Base-by-base conservation (phyloP, 2,329 filamentous ascomycete species). In the Cercospora sp. region DNA sequence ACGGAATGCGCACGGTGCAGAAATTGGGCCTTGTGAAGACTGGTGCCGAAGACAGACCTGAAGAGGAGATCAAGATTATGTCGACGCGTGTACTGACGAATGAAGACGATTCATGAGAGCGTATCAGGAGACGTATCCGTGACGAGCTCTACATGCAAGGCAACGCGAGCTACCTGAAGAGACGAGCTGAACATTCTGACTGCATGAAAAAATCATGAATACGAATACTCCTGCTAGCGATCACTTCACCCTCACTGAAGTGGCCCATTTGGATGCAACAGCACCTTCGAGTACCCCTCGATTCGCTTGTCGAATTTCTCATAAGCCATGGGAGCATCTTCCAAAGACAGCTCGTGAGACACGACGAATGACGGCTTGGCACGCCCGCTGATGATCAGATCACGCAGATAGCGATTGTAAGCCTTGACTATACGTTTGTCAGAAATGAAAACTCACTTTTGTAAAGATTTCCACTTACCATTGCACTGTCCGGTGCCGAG, bases 11-110 rank as follows among this genome's bases (percentile, higher is more conserved):
- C 66, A 85, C 94, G n/a, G 89, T 98, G 30, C 90, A 92, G 83
- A 86, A 93, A 72, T 91, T 99, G 88, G 95, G 94, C 0, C 79
- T 95, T 67, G 93, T 97, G 61, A 92, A 91, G 82, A 97, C 93
- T 0, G 92, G 88, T 26, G 81, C 82, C 7, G 92, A 94, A 74
- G 95, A 98, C 80, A 84, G 90, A 74, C 95, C 95, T 0, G 81
- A 89, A 5, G 90, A 96, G 74, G 89, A 96, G 74, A 87, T 98
- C 65, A 93, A 87, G 82, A 94, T 98, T 69, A 77, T 92, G 55
- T 87, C 83, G 73, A 92, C 93, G 9, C 86, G 85, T 70, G 84
- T 97, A 18, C 77, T 92, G n/a, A 89, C 91, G 72, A 7, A 90
- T 85, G 1, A 88, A 84, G 66, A 82, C 89, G 1, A 90, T 85